phyloP scores from a whole-genome alignment of 148 eudicot genomes.

The Tetragonia tetragonoides region DNA sequence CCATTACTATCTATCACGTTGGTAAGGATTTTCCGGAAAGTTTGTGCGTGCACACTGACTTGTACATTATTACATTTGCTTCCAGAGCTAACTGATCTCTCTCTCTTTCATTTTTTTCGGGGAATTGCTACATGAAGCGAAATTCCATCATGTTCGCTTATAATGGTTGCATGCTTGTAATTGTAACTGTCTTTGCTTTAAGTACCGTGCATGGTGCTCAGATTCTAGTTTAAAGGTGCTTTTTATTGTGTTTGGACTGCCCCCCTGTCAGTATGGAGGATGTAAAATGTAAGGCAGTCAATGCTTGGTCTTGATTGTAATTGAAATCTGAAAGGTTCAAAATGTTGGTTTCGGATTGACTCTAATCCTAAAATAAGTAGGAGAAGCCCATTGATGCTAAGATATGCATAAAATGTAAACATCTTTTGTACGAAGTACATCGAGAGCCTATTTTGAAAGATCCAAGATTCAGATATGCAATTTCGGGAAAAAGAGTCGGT shows the following conservation, averaged over 20 bases:
- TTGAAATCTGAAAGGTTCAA: no score
- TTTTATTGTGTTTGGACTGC: background rate
- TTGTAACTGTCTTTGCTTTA: background rate
- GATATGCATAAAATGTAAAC: no score
- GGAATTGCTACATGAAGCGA: no score
- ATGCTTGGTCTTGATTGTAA: no score
- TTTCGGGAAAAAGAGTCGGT: no score
- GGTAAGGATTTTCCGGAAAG: conserved; percentile 36
- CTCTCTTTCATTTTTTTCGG: background rate
- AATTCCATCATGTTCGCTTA: no score
- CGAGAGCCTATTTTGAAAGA: no score
- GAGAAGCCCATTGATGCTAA: no score
- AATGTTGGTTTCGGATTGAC: no score
- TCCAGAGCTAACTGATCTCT: background rate
- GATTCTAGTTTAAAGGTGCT: background rate
- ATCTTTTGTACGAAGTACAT: no score
- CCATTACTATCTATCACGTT: conserved; percentile 93
- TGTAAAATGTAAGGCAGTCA: background rate
- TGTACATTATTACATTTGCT: background rate
- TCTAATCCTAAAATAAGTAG: no score
- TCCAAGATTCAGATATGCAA: no score
- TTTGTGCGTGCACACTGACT: background rate
- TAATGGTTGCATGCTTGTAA: background rate
- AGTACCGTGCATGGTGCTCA: background rate
- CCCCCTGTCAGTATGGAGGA: background rate